These are phyloP conservation scores for Suhomyces pyralidae DNA, from an alignment of 805 yeast genomes.

Conservation along the genomic window DNA sequence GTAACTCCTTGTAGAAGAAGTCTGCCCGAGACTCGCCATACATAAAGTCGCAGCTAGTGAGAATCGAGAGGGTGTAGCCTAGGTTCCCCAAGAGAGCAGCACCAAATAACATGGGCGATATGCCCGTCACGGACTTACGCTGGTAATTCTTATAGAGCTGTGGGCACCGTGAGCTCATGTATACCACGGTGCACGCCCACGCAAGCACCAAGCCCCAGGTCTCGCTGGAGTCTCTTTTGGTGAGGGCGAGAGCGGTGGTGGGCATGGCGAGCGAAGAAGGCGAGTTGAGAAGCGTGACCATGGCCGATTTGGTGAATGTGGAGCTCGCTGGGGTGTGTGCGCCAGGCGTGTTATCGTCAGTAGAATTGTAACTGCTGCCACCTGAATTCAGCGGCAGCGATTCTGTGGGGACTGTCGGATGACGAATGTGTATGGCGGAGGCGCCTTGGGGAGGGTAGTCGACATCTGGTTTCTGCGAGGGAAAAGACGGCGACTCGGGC, in stretches of 20 bases:
- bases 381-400: constrained; percentile 2
- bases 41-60: constrained; percentile 57
- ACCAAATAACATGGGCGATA: constrained; percentile 74
- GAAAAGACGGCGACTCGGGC: neutral
- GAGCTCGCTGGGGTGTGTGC: constrained; percentile 4
- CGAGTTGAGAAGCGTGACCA: constrained; percentile 11
- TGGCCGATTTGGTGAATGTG: constrained; percentile 4
- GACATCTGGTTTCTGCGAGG: neutral
- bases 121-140: constrained; percentile 82
- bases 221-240: neutral
- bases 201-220: constrained; percentile 42
- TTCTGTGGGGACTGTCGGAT: neutral
- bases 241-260: neutral
- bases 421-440: constrained; percentile 12
- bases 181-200: constrained; percentile 75
- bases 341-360: constrained; percentile 5
- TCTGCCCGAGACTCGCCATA: constrained; percentile 27
- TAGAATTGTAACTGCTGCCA: constrained; percentile 13
- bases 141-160: constrained; percentile 74
- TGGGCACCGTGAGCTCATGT: constrained; percentile 78
- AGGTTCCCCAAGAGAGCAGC: constrained; percentile 78
- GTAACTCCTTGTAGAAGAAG: constrained; percentile 68
- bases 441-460: constrained; percentile 5
- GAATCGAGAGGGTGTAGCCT: constrained; percentile 71
- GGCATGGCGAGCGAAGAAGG: constrained; percentile 13